Evolutionary conservation across 129 eudicot genomes (phyloP).

Genomic region (Saussurea involucrata): DNA sequence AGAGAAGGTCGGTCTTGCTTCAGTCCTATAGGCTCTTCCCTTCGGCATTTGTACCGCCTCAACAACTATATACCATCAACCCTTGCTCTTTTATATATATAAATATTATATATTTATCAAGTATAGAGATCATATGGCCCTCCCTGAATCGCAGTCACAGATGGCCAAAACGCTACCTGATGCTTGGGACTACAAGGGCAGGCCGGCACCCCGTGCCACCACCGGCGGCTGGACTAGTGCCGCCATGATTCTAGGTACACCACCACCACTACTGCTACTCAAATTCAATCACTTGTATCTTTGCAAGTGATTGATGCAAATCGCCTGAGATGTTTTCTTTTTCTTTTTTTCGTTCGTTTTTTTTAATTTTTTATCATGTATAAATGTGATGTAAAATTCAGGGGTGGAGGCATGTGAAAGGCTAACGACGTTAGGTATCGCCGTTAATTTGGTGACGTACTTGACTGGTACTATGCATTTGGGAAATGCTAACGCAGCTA

Average conservation of each 20-base stretch:
- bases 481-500: conserved; percentile 87
- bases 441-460: conserved; percentile 84
- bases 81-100: too few relatives aligned
- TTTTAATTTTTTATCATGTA: too few relatives aligned
- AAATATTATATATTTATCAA: not conserved
- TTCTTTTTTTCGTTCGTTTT: too few relatives aligned
- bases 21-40: not conserved
- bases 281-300: not conserved
- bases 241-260: conserved; percentile 82
- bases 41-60: not conserved
- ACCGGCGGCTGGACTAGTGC: conserved; percentile 91
- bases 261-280: not conserved
- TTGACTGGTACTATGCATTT: conserved; percentile 85
- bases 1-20: conserved; percentile 21
- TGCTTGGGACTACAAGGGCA: conserved; percentile 92
- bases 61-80: too few relatives aligned
- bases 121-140: conserved; percentile 31
- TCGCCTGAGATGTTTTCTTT: not conserved
- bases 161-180: conserved; percentile 52
- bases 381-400: conserved; percentile 3
- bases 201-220: conserved; percentile 57
- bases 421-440: conserved; percentile 87
- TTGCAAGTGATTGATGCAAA: too few relatives aligned
- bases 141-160: conserved; percentile 42
- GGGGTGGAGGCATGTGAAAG: conserved; percentile 88